These are phyloP conservation scores for Pseudogymnoascus sp. DNA, from an alignment of 2,329 filamentous ascomycete genomes.

Conservation along the genomic window DNA sequence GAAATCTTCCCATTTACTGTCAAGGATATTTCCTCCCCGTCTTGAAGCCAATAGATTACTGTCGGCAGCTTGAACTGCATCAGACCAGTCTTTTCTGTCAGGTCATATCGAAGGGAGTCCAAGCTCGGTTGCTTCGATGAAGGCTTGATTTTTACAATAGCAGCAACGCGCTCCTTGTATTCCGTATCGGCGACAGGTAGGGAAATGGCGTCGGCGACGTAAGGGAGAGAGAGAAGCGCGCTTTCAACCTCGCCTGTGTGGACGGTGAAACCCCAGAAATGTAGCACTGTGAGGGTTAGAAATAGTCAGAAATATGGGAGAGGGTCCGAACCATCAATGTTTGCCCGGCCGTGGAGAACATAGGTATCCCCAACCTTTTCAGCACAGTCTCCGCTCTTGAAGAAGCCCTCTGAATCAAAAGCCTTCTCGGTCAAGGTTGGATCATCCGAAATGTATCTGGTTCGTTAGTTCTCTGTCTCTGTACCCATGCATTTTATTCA, in stretches of 20 bases:
- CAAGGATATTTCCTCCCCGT: conserved; percentile 15
- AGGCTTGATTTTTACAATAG: conserved; percentile 14
- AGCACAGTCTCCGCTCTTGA: conserved; percentile 20
- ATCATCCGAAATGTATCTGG: conserved; percentile 16
- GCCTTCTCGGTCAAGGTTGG: conserved; percentile 15
- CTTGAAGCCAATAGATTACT: conserved; percentile 17
- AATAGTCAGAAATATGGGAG: conserved; percentile 3
- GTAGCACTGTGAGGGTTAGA: conserved; percentile 15
- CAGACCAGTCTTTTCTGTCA: conserved; percentile 14
- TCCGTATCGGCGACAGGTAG: conserved; percentile 15
- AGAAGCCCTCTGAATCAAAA: conserved; percentile 19
- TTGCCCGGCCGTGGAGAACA: conserved; percentile 16
- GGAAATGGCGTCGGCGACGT: conserved; percentile 13
- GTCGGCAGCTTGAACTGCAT: conserved; percentile 17
- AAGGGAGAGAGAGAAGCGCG: conserved; percentile 15
- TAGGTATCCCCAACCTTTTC: conserved; percentile 16
- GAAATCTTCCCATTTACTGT: conserved; percentile 18
- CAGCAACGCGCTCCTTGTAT: conserved; percentile 16
- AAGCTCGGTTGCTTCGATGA: conserved; percentile 10
- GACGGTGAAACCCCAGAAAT: conserved; percentile 20
- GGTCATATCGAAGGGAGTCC: conserved; percentile 13
- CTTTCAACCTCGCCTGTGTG: conserved; percentile 17
- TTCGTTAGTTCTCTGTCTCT: conserved; percentile 8
- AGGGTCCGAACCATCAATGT: conserved; percentile 15
- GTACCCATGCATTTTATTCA: not conserved